These are phyloP conservation scores for Colletotrichum salicis DNA, from an alignment of 2,329 filamentous ascomycete genomes.

Conservation along the genomic window DNA sequence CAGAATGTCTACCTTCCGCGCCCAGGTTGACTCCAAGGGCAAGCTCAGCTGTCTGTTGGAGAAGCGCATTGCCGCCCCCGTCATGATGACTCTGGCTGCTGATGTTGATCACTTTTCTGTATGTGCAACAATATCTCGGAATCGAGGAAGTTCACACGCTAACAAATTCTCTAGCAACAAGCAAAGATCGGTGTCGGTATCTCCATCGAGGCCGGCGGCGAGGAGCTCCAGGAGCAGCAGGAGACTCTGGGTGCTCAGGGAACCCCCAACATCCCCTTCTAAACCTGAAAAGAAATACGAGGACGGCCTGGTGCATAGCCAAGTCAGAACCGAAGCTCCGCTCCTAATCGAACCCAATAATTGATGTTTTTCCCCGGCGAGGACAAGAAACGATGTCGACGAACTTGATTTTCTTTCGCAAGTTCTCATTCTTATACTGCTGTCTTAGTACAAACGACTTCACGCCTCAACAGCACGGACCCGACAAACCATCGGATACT, in stretches of 20 bases:
- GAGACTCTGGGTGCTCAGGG: conserved; percentile 67
- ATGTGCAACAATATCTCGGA: conserved; percentile 51
- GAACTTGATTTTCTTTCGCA: conserved; percentile 27
- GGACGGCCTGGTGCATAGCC: conserved; percentile 21
- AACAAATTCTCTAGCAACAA: conserved; percentile 74
- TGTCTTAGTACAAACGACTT: conserved; percentile 37
- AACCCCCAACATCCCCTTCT: conserved; percentile 73
- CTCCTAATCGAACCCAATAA: conserved; percentile 38
- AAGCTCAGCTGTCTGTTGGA: conserved; percentile 93
- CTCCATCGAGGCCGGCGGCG: conserved; percentile 85
- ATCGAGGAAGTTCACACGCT: conserved; percentile 37
- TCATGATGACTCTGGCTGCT: conserved; percentile 93
- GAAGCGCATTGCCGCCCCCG: conserved; percentile 93
- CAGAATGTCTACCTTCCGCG: conserved; percentile 92
- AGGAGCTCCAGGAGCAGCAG: conserved; percentile 89
- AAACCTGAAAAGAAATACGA: conserved; percentile 45
- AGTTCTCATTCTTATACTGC: conserved; percentile 32
- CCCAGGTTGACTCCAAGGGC: conserved; percentile 94
- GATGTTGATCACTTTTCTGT: conserved; percentile 97
- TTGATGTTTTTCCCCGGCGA: conserved; percentile 32
- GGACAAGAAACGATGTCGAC: conserved; percentile 29
- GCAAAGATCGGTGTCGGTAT: conserved; percentile 95
- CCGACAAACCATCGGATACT: conserved; percentile 5
- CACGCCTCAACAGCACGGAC: conserved; percentile 30
- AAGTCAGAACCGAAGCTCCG: conserved; percentile 37